Evolutionary conservation across 805 yeast species (phyloP).

Genomic region (Isabelozyma rhagii): DNA sequence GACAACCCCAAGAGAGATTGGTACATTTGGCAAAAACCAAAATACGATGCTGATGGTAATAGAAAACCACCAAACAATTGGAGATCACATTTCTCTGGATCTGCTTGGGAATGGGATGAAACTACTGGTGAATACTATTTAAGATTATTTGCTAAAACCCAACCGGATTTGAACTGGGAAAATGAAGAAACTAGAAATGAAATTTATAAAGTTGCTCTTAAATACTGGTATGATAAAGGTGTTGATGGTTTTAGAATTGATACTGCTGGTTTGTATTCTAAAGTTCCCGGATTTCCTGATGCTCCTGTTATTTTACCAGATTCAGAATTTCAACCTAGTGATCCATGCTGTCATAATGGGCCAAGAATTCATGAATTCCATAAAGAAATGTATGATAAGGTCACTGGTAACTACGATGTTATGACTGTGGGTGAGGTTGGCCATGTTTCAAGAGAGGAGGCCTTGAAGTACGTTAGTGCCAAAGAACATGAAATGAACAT

Average conservation of each 20-base stretch:
- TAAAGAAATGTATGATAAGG: slow-evolving; percentile 40
- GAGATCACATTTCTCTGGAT: slow-evolving; percentile 45
- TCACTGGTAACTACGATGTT: slow-evolving; percentile 39
- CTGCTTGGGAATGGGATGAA: slow-evolving; percentile 53
- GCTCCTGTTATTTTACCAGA: slow-evolving; percentile 42
- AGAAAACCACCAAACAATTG: slow-evolving; percentile 52
- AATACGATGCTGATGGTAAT: slow-evolving; percentile 38
- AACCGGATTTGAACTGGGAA: slow-evolving; percentile 58
- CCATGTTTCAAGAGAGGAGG: slow-evolving; percentile 31
- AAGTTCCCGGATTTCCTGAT: slow-evolving; percentile 39
- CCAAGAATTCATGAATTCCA: slow-evolving; percentile 52
- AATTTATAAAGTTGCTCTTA: slow-evolving; percentile 41
- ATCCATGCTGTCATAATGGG: slow-evolving; percentile 32
- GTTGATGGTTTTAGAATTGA: slow-evolving; percentile 54
- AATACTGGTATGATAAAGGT: slow-evolving; percentile 50
- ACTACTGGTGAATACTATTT: slow-evolving; percentile 49
- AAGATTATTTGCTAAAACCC: slow-evolving; percentile 45
- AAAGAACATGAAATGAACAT: slow-evolving; percentile 24
- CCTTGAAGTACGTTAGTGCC: slow-evolving; percentile 35
- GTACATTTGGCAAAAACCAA: slow-evolving; percentile 50
- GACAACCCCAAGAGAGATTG: slow-evolving; percentile 52
- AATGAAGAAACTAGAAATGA: slow-evolving; percentile 25
- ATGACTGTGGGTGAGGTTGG: slow-evolving; percentile 54
- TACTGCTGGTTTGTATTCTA: slow-evolving; percentile 46
- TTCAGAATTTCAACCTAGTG: slow-evolving; percentile 32